Base-by-base conservation (phyloP, 1,284 basidiomycete species). In the Ustanciosporium gigantosporum region DNA sequence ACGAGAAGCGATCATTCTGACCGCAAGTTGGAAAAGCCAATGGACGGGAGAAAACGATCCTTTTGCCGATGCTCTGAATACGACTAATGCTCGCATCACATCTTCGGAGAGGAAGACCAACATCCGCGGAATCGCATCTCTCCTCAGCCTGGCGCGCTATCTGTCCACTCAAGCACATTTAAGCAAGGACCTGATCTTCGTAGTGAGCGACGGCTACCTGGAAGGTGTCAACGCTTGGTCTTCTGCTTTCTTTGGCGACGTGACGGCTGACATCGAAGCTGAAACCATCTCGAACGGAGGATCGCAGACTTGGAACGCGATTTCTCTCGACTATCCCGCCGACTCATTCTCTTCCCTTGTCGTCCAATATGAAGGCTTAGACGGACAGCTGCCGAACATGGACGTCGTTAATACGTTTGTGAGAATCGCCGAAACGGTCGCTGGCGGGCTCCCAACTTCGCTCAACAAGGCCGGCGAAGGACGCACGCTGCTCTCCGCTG, bases 301-400 rank as follows among this genome's bases (percentile, higher is more conserved):
- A 21, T 53, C 67, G 22, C 60, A 60, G 25, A 49, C 74, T 15
- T 99, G 95, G 95, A 94, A 90, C 2, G 91, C 90, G 5, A 80
- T 98, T 27, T 89, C 89, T 66, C 85, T 99, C 48, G 95, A 98
- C 78, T 98, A 96, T 76, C 91, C 93, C 2, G 88, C 90, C 2
- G 94, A 98, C 78, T 96, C 92, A 0, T 96, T 97, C 79, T 91
- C 88, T 11, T 89, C 94, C 71, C 81, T 98, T 2, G 91, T 91
- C 3, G 80, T 97, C 11, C 94, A 90, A 79, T 90, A 89, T 79
- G 94, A 98, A 83, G 95, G 94, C 6, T 82, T 91, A 5, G 94
- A 97, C 76, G 94, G 93, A 4, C 88, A 91, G 23, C 81, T 97
- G 35, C 93, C 95, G 0, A 99, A 99, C 74, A 91, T 96, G 79